A percentile compares a stretch with the other conserved stretches of the same genome.
Evolutionary conservation across 164 flowering plant genomes (phyloP).

Genomic region (Litsea cubeba): DNA sequence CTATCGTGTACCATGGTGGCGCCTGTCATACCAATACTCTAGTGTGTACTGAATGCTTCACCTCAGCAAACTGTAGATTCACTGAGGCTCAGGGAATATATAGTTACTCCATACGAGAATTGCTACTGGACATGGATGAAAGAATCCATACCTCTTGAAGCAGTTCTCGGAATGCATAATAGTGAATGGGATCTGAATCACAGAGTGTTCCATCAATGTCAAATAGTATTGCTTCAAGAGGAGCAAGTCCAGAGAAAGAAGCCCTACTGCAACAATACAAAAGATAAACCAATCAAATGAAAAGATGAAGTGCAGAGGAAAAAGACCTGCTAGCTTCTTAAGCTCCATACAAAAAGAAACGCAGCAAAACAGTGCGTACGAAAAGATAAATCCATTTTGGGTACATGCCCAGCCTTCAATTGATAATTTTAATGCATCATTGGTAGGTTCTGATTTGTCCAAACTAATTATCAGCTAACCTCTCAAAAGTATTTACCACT

Average conservation of each 20-base stretch:
- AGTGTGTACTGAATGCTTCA: not conserved
- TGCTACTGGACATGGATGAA: not conserved
- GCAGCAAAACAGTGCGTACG: not conserved
- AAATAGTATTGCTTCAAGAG: constrained; percentile 79
- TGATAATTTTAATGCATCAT: not conserved
- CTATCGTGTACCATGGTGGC: not conserved
- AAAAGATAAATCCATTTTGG: not conserved
- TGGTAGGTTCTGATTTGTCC: not conserved
- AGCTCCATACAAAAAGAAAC: not conserved
- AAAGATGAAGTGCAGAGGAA: not conserved
- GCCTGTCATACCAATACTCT: not conserved
- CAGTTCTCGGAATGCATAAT: constrained; percentile 62
- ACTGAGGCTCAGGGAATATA: not conserved
- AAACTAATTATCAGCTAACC: too few relatives aligned
- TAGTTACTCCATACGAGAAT: not conserved
- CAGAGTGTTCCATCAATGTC: constrained; percentile 95
- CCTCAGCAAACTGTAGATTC: not conserved
- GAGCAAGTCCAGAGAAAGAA: constrained; percentile 56
- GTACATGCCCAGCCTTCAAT: not conserved
- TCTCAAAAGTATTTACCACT: too few relatives aligned
- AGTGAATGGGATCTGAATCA: constrained; percentile 94
- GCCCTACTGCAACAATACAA: constrained; percentile 30
- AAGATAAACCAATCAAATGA: not conserved
- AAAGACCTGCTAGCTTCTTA: not conserved
- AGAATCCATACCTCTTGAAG: constrained; percentile 65